Conservation (phyloP, 1,284 basidiomycete species). For the Fomitopsis palustris region DNA sequence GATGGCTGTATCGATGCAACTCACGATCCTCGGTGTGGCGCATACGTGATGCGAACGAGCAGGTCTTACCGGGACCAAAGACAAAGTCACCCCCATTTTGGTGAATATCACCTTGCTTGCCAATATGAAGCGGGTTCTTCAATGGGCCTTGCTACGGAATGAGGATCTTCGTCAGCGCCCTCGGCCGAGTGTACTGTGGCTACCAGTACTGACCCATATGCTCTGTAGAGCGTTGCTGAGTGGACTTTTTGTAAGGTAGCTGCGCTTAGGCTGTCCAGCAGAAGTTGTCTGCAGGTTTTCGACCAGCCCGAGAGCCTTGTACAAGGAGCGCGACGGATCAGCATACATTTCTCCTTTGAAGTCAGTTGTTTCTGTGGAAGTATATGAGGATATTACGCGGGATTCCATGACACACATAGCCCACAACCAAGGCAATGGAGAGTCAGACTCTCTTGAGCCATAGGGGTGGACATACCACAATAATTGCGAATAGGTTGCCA, state of each 20-base stretch:
- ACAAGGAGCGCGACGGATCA: slow-evolving; percentile 53
- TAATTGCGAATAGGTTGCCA: slow-evolving; percentile 54
- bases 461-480: slow-evolving; percentile 33
- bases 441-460: not conserved
- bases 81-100: slow-evolving; percentile 65
- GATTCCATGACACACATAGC: not conserved
- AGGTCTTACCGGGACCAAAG: slow-evolving; percentile 40
- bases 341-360: slow-evolving; percentile 53
- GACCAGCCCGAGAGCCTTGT: slow-evolving; percentile 48
- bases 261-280: slow-evolving; percentile 39
- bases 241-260: slow-evolving; percentile 37
- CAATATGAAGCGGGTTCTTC: slow-evolving; percentile 43
- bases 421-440: not conserved
- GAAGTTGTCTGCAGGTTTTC: slow-evolving; percentile 43
- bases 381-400: not conserved
- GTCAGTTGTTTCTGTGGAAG: slow-evolving; percentile 39
- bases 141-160: slow-evolving; percentile 36
- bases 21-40: slow-evolving; percentile 60
- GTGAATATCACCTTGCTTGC: slow-evolving; percentile 55
- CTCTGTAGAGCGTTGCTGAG: slow-evolving; percentile 37
- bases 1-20: slow-evolving; percentile 16
- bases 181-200: not conserved
- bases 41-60: slow-evolving; percentile 53
- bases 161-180: not conserved
- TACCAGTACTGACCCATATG: slow-evolving; percentile 39